Conservation (phyloP, 768 basidiomycete species). For the Postia placenta region DNA sequence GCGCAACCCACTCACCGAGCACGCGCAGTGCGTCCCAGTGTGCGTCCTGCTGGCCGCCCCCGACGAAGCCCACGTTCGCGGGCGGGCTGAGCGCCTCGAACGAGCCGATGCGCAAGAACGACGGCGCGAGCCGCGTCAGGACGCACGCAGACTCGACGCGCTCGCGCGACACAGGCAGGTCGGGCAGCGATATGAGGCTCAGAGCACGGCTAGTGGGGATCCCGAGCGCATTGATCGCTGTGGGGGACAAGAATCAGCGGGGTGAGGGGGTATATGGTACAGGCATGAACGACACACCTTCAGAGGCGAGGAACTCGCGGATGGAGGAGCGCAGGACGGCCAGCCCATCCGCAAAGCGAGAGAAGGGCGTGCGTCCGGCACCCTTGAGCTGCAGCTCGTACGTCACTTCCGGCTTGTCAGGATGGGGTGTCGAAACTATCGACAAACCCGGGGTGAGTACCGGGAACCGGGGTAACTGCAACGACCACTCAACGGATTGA, state of each 20-base stretch:
- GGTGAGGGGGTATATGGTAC: background rate
- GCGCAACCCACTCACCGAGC: conserved; percentile 70
- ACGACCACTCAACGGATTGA: conserved; percentile 61
- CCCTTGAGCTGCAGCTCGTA: conserved; percentile 96
- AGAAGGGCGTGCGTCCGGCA: conserved; percentile 90
- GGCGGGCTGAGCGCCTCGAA: conserved; percentile 85
- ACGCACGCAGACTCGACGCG: conserved; percentile 64
- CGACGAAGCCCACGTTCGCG: conserved; percentile 55
- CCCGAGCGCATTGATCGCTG: conserved; percentile 70
- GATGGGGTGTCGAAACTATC: conserved; percentile 74
- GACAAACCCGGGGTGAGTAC: background rate
- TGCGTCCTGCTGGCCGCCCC: conserved; percentile 69
- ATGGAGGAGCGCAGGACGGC: conserved; percentile 94
- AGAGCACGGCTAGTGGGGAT: conserved; percentile 90
- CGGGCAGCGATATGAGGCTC: conserved; percentile 68
- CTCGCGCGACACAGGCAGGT: conserved; percentile 73
- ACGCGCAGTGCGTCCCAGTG: conserved; percentile 70
- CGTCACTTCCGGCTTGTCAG: conserved; percentile 41
- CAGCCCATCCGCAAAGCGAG: conserved; percentile 86
- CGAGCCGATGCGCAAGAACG: conserved; percentile 87
- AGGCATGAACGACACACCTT: conserved; percentile 51
- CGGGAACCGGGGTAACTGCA: background rate
- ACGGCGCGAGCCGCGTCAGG: conserved; percentile 77
- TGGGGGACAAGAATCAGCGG: background rate
- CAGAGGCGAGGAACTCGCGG: conserved; percentile 88